These are phyloP conservation scores for Paulownia fortunei DNA, from an alignment of 257 asterid species.

Conservation along the genomic window DNA sequence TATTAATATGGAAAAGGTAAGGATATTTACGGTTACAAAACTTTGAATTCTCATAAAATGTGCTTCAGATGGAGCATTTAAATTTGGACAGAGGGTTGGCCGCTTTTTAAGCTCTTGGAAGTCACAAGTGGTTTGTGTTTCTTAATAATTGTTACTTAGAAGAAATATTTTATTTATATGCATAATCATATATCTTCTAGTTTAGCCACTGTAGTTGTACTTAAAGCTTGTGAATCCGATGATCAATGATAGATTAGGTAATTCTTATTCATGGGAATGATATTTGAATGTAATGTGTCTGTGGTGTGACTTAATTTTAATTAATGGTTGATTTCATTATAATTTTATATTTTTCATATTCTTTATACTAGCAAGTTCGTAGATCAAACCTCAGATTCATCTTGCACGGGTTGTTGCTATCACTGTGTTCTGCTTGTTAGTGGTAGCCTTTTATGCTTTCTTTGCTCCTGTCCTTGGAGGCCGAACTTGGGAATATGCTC, in stretches of 20 bases:
- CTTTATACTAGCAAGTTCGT: background rate
- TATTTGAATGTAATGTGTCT: background rate
- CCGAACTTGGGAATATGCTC: conserved; percentile 62
- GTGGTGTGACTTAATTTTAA: background rate
- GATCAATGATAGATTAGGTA: too few relatives aligned
- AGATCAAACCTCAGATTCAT: background rate
- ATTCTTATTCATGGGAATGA: too few relatives aligned
- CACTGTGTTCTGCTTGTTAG: conserved; percentile 71
- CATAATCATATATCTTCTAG: background rate
- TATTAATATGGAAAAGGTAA: background rate
- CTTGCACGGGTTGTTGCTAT: conserved; percentile 67
- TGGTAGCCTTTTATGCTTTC: conserved; percentile 80
- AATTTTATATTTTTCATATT: conserved; percentile 12
- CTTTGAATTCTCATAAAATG: too few relatives aligned
- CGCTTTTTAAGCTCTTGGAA: background rate
- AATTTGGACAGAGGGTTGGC: background rate
- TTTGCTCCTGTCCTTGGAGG: conserved; percentile 82
- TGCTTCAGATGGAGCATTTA: background rate
- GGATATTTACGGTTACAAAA: too few relatives aligned
- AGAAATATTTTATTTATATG: too few relatives aligned
- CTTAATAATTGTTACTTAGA: background rate
- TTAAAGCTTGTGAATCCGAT: background rate
- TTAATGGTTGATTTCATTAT: conserved; percentile 11
- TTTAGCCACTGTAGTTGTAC: background rate
- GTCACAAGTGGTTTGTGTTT: background rate